phyloP scores from a whole-genome alignment of 148 eudicot genomes.

The Dianthus caryophyllus region DNA sequence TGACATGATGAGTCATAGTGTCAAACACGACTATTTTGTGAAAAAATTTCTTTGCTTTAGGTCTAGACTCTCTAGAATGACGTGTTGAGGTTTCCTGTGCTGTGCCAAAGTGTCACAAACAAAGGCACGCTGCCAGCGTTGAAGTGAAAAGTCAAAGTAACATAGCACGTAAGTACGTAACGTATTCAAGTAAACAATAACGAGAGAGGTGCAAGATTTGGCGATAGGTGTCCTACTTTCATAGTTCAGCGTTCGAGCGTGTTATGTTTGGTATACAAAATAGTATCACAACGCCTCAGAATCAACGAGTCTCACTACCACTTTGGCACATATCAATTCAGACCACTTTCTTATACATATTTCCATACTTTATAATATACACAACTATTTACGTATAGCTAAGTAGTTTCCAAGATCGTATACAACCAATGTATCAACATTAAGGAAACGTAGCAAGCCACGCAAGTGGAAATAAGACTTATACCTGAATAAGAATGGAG shows the following conservation, averaged over 20 bases:
- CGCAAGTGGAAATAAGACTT: neutral
- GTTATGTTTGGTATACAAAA: neutral
- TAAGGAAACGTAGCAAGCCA: neutral
- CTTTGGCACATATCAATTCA: neutral
- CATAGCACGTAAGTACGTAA: too few relatives aligned
- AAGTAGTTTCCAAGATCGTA: neutral
- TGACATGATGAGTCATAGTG: too few relatives aligned
- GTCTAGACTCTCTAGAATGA: too few relatives aligned
- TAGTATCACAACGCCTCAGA: neutral
- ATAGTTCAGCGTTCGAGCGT: neutral
- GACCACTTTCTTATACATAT: neutral
- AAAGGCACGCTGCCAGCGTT: too few relatives aligned
- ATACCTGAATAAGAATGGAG: slow-evolving; percentile 77
- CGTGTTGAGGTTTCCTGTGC: too few relatives aligned
- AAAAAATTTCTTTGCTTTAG: too few relatives aligned
- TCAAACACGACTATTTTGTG: too few relatives aligned
- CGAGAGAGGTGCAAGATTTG: neutral
- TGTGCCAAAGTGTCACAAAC: too few relatives aligned
- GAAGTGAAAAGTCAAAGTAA: too few relatives aligned
- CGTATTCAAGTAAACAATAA: too few relatives aligned
- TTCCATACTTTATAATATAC: neutral
- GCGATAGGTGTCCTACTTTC: neutral
- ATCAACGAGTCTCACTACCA: neutral
- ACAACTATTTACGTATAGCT: neutral
- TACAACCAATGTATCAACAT: neutral